Evolutionary conservation across 768 basidiomycete genomes (phyloP).

Genomic region (Naganishia antarctica): DNA sequence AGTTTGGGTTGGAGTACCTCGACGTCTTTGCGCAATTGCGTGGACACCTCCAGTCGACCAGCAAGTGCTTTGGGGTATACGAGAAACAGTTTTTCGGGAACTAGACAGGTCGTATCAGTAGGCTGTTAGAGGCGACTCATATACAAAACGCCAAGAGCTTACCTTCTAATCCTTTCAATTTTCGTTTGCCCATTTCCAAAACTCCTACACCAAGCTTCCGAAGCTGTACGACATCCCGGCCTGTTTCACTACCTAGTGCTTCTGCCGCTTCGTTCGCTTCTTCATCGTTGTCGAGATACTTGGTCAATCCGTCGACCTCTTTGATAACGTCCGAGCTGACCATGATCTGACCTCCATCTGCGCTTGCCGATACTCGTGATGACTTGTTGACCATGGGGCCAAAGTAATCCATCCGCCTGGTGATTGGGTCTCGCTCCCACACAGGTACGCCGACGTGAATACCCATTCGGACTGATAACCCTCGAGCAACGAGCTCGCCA

Average conservation of each 20-base stretch:
- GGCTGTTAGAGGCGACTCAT: not conserved
- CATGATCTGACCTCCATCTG: slow-evolving; percentile 90
- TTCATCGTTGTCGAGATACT: slow-evolving; percentile 51
- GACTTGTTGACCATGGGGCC: slow-evolving; percentile 94
- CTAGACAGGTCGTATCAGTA: slow-evolving; percentile 33
- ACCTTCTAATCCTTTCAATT: slow-evolving; percentile 85
- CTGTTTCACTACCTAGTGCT: slow-evolving; percentile 42
- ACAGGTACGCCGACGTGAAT: slow-evolving; percentile 86
- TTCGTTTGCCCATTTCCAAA: slow-evolving; percentile 76
- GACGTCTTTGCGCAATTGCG: slow-evolving; percentile 43
- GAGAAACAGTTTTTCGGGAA: slow-evolving; percentile 77
- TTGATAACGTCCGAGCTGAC: slow-evolving; percentile 75
- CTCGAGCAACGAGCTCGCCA: slow-evolving; percentile 70
- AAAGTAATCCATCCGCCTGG: slow-evolving; percentile 95
- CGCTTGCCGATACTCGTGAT: slow-evolving; percentile 72
- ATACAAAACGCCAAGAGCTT: slow-evolving; percentile 16
- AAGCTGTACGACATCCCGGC: slow-evolving; percentile 64
- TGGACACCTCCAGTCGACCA: slow-evolving; percentile 61
- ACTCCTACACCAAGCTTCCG: slow-evolving; percentile 65
- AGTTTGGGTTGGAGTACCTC: slow-evolving; percentile 39
- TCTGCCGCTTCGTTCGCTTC: slow-evolving; percentile 43
- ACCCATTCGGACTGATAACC: slow-evolving; percentile 93
- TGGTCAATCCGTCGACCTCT: slow-evolving; percentile 53
- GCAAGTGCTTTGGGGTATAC: slow-evolving; percentile 72
- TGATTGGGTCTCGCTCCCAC: slow-evolving; percentile 86